Evolutionary conservation across 2,329 filamentous ascomycete genomes (phyloP).

Genomic region (Aspergillus sp.): DNA sequence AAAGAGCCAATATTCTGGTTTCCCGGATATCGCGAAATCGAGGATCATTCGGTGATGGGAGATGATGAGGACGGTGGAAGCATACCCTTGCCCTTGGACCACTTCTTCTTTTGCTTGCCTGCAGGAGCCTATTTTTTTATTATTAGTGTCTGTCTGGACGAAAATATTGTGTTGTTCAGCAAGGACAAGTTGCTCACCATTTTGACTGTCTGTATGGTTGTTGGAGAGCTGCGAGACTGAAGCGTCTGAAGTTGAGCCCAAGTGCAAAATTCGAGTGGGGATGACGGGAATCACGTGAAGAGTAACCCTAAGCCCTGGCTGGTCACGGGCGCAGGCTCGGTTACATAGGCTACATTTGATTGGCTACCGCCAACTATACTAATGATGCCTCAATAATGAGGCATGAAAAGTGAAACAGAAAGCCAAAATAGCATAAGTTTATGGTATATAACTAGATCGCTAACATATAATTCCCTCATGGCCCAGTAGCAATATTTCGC

Average conservation of each 20-base stretch:
- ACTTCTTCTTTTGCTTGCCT: conserved; percentile 59
- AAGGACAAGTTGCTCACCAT: conserved; percentile 32
- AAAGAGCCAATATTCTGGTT: background rate
- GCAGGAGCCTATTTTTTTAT: conserved; percentile 42
- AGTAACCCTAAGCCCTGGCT: conserved; percentile 35
- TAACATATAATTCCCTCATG: background rate
- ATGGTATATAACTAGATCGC: background rate
- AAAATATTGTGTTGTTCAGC: background rate
- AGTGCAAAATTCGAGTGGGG: conserved; percentile 42
- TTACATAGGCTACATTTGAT: conserved; percentile 15
- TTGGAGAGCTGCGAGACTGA: conserved; percentile 31
- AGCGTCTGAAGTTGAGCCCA: conserved; percentile 25
- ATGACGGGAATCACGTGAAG: conserved; percentile 27
- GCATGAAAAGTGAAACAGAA: background rate
- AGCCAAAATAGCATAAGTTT: background rate
- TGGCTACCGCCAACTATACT: conserved; percentile 10
- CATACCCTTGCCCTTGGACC: conserved; percentile 59
- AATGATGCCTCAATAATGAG: conserved; percentile 5
- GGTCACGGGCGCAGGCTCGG: conserved; percentile 15
- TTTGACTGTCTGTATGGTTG: conserved; percentile 38
- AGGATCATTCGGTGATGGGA: conserved; percentile 14
- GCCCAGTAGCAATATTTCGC: background rate
- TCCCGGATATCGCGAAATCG: conserved; percentile 1
- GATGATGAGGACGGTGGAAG: conserved; percentile 18
- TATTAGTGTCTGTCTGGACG: conserved; percentile 14